These are phyloP conservation scores for Metschnikowia amazonensis DNA, from an alignment of 805 yeast species.

Conservation along the genomic window DNA sequence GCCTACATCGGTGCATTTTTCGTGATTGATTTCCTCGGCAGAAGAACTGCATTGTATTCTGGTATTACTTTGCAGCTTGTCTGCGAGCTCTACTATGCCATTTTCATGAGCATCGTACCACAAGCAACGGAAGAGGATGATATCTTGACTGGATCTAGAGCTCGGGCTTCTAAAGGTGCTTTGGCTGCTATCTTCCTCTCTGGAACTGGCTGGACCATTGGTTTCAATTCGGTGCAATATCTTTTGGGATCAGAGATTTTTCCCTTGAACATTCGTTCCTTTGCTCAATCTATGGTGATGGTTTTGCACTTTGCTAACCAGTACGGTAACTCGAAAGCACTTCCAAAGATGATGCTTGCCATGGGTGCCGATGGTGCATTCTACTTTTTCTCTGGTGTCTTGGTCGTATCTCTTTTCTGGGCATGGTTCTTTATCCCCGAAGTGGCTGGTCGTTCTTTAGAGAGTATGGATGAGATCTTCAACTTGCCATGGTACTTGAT, in stretches of 20 bases:
- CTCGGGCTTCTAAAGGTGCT: constrained; percentile 44
- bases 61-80: constrained; percentile 46
- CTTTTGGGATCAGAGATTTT: constrained; percentile 53
- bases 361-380: constrained; percentile 49
- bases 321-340: constrained; percentile 53
- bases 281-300: constrained; percentile 52
- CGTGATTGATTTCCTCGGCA: constrained; percentile 50
- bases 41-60: constrained; percentile 46
- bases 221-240: constrained; percentile 56
- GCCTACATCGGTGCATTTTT: constrained; percentile 52
- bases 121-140: constrained; percentile 33
- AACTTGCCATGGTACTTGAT: constrained; percentile 54
- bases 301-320: constrained; percentile 54
- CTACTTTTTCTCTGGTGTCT: constrained; percentile 46
- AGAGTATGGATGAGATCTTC: constrained; percentile 50
- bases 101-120: constrained; percentile 45
- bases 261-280: constrained; percentile 47
- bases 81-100: constrained; percentile 44
- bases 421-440: constrained; percentile 51
- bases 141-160: constrained; percentile 27
- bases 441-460: constrained; percentile 48
- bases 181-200: constrained; percentile 47
- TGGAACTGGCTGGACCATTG: constrained; percentile 58
- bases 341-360: constrained; percentile 47
- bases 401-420: constrained; percentile 41